phyloP scores from a whole-genome alignment of 2,329 filamentous ascomycete genomes.

The Pseudocercospora ulei region DNA sequence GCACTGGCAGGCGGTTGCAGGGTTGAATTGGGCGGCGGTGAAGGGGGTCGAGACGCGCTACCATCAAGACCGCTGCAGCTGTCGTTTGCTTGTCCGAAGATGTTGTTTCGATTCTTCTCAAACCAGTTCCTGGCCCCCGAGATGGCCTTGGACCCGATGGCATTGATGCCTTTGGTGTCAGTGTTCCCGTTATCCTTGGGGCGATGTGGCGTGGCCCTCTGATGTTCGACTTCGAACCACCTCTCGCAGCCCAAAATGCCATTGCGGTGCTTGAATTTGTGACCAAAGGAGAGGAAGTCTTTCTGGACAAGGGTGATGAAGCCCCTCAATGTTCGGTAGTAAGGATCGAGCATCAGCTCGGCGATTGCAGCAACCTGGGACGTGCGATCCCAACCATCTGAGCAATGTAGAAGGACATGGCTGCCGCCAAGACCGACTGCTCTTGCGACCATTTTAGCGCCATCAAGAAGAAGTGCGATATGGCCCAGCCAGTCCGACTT shows the following conservation, averaged over 20 bases:
- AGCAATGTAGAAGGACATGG: conserved; percentile 93
- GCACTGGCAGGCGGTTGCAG: conserved; percentile 42
- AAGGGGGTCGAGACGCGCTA: conserved; percentile 33
- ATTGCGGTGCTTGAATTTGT: conserved; percentile 92
- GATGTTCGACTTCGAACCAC: conserved; percentile 84
- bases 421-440: conserved; percentile 88
- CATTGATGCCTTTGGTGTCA: conserved; percentile 37
- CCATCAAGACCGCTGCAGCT: conserved; percentile 54
- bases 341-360: conserved; percentile 89
- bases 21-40: conserved; percentile 37
- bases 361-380: conserved; percentile 85
- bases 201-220: conserved; percentile 50
- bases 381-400: conserved; percentile 96
- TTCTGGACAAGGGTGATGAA: conserved; percentile 94
- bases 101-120: conserved; percentile 51
- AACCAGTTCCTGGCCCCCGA: conserved; percentile 78
- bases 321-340: conserved; percentile 85
- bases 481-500: conserved; percentile 90
- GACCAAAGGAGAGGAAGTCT: conserved; percentile 94
- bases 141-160: conserved; percentile 54
- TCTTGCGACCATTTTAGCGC: conserved; percentile 70
- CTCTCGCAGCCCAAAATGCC: conserved; percentile 83
- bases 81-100: conserved; percentile 43
- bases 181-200: conserved; percentile 41
- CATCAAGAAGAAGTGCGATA: conserved; percentile 72